Evolutionary conservation across 371 early-diverging fungal genomes (phyloP).

Genomic region (Conidiobolus coronatus): DNA sequence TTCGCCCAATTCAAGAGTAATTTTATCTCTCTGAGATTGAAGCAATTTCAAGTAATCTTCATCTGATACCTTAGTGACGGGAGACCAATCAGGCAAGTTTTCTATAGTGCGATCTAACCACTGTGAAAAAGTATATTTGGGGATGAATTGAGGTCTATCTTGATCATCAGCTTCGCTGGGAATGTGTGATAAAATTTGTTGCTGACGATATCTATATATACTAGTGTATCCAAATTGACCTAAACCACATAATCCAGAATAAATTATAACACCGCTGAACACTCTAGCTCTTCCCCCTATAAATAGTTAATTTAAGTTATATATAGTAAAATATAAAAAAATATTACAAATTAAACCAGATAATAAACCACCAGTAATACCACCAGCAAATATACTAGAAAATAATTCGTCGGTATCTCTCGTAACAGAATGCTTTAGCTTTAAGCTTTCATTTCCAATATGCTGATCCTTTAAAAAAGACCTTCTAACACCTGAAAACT

Average conservation of each 20-base stretch:
- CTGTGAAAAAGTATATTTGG: no score
- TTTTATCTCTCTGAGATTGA: no score
- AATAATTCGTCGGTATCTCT: constrained; percentile 3
- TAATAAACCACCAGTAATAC: constrained; percentile 5
- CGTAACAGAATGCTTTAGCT: background rate
- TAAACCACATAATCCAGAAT: background rate
- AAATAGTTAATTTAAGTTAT: background rate
- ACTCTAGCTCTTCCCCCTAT: background rate
- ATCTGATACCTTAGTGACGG: no score
- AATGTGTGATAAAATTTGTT: background rate
- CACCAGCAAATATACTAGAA: constrained; percentile 3
- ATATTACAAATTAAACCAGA: constrained; percentile 1
- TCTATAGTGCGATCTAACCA: no score
- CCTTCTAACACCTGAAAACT: no score
- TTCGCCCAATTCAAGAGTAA: no score
- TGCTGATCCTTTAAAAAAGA: background rate
- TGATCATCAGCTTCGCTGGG: no score
- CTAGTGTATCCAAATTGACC: constrained; percentile 3
- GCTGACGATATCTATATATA: constrained; percentile 4
- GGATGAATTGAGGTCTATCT: no score
- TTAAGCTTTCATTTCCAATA: background rate
- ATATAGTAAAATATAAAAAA: background rate
- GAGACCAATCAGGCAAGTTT: no score
- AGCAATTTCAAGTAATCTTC: no score
- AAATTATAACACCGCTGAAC: background rate